Conservation (phyloP, 371 early-diverging fungal genomes). For the Mortierella sp. region DNA sequence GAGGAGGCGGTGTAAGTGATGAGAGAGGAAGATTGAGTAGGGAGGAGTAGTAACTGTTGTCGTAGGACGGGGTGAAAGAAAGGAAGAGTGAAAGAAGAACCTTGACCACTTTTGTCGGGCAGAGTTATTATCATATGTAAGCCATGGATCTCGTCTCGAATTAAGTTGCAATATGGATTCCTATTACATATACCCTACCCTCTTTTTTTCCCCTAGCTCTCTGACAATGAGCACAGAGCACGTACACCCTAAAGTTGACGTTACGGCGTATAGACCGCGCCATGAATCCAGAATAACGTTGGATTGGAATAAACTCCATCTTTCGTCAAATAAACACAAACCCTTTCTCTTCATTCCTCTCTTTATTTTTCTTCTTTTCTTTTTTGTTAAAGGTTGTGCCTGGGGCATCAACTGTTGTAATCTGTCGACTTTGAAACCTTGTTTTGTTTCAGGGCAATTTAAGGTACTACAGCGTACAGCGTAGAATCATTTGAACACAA, state of each 20-base stretch:
- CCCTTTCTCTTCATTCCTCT: not conserved
- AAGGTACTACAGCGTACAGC: constrained; percentile 1
- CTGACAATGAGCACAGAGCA: constrained; percentile 6
- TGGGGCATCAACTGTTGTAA: not conserved
- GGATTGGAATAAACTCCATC: not conserved
- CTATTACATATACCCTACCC: not conserved
- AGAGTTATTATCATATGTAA: constrained; percentile 1
- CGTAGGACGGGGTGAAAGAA: not conserved
- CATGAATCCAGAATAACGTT: not conserved
- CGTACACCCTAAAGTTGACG: constrained; percentile 8
- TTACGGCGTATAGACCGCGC: not conserved
- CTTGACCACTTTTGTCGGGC: no score
- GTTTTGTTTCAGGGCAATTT: constrained; percentile 4
- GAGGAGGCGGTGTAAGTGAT: not conserved
- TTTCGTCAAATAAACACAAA: not conserved
- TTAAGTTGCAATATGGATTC: no score
- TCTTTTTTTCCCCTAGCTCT: constrained; percentile 1
- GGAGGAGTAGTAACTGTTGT: not conserved
- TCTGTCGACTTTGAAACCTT: constrained; percentile 2
- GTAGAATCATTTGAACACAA: not conserved
- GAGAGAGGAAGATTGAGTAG: not conserved
- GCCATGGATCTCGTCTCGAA: not conserved
- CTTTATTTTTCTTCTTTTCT: no score
- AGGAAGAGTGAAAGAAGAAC: not conserved
- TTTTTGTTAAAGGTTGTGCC: not conserved